Base-by-base conservation (phyloP, 768 basidiomycete genomes). In the Leccinellum albellum region DNA sequence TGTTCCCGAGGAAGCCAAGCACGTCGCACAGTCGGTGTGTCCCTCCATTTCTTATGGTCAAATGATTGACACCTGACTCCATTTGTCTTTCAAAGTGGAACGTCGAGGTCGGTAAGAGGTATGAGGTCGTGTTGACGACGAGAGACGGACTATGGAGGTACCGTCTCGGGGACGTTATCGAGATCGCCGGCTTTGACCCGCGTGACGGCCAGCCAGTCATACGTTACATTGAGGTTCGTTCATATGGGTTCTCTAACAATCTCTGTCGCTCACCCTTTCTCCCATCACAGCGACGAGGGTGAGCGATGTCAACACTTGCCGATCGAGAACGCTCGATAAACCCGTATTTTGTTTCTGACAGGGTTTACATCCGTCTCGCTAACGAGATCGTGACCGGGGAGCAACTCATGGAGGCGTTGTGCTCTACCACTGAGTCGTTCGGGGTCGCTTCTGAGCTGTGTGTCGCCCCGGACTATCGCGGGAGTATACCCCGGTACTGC, bases 61-160 rank as follows among this genome's bases (percentile, higher is more conserved):
- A 10, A 35, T 0, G 5, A 35, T 35, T 35, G 3, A 17, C 6
- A 6, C 17, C 33, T 35, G 33, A 35, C 15, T 14, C 3, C 28
- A 8, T 26, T 21, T 50, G 28, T 42, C 21, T 17, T 35, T 35
- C 35, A 35, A 28, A 68, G 64, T 66, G 68, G 66, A 64, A 66
- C 4, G 45, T 68, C 15, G 47, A 62, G 24, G 32, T 53, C 2
- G 60, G 63, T 17, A 42, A n/a, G 32, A 63, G 55, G 32, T 64
- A 63, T 23, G 63, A 66, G 9, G 57, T 70, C 6, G 40, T 63
- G 17, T 47, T 69, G 53, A 69, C 67, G 2, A 69, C 63, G 48
- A 66, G 64, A 51, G 65, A 69, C 35, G 61, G 63, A 21, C 50
- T 70, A 4, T 64, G 66, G 66, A 56, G 68, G 32, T 61, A 65